Percentiles rank a stretch among this genome's conserved stretches.
Conservation (phyloP, 1,139 yeast genomes). For the Debaryomyces fabryi region DNA sequence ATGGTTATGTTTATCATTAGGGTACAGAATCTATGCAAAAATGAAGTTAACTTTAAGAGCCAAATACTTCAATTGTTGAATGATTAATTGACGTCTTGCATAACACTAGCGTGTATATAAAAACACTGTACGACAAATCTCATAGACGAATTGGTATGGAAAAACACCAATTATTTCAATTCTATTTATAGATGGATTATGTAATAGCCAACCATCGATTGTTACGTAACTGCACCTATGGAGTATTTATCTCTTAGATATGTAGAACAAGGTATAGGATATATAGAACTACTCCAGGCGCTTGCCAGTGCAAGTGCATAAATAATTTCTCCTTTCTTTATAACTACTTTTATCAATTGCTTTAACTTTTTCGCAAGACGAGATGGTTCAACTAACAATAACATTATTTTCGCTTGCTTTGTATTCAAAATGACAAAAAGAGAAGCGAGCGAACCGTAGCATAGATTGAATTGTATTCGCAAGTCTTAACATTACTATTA, state of each 20-base stretch:
- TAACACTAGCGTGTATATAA: not conserved
- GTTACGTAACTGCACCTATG: not conserved
- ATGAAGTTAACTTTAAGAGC: slow-evolving; percentile 1
- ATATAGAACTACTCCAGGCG: not conserved
- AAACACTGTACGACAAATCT: not conserved
- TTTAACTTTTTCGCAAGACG: not conserved
- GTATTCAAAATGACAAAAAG: not conserved
- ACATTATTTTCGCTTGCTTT: not conserved
- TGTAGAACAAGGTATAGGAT: not conserved
- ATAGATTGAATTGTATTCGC: too few relatives aligned
- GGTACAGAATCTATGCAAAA: slow-evolving; percentile 2
- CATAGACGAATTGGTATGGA: not conserved
- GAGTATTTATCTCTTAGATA: not conserved
- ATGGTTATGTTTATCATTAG: slow-evolving; percentile 3
- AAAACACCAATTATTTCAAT: not conserved
- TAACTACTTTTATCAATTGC: not conserved
- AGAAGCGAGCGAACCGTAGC: not conserved
- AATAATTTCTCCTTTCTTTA: not conserved
- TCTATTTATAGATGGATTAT: slow-evolving; percentile 1
- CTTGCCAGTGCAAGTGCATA: not conserved
- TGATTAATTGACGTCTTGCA: not conserved
- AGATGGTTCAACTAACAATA: not conserved
- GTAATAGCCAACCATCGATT: not conserved
- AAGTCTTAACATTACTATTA: not conserved
- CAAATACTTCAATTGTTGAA: slow-evolving; percentile 1